These are phyloP conservation scores for Bodo saltans DNA, from an alignment of 78 protist genomes.

Conservation along the genomic window DNA sequence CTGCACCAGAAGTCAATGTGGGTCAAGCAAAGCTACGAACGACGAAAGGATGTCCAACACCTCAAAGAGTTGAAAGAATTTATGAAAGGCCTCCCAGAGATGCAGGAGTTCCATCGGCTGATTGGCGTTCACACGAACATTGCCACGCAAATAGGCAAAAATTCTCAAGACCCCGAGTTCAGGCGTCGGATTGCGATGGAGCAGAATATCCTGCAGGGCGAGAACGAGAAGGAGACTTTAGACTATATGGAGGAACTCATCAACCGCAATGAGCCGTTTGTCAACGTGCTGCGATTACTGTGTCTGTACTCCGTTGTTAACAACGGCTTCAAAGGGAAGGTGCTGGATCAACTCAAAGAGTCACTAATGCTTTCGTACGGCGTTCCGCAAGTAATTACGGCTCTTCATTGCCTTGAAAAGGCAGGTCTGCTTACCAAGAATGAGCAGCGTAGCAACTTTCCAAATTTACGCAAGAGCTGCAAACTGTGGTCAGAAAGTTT, in stretches of 20 bases:
- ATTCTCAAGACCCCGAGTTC: constrained; percentile 31
- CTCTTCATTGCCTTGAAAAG: neutral
- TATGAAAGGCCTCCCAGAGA: constrained; percentile 39
- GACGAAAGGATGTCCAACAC: constrained; percentile 34
- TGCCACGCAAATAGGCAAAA: constrained; percentile 30
- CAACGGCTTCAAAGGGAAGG: constrained; percentile 56
- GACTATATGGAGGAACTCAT: constrained; percentile 67
- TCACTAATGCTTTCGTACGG: constrained; percentile 45
- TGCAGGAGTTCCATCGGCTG: constrained; percentile 39
- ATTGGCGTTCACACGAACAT: constrained; percentile 37
- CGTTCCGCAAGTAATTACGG: neutral
- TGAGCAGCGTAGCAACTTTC: neutral
- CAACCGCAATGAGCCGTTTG: constrained; percentile 36
- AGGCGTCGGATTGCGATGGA: constrained; percentile 41
- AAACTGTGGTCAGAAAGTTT: neutral
- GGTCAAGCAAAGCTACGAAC: constrained; percentile 35
- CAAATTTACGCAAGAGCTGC: neutral
- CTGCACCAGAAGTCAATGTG: constrained; percentile 47
- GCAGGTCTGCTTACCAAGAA: neutral
- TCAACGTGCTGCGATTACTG: constrained; percentile 66
- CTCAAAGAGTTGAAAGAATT: constrained; percentile 45
- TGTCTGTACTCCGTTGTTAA: constrained; percentile 48
- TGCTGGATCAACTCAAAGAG: constrained; percentile 32
- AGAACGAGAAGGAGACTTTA: neutral
- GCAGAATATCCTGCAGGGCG: constrained; percentile 27